Base-by-base conservation (phyloP, 108 stramenopile genomes). In the Aurantiochytrium sp. region DNA sequence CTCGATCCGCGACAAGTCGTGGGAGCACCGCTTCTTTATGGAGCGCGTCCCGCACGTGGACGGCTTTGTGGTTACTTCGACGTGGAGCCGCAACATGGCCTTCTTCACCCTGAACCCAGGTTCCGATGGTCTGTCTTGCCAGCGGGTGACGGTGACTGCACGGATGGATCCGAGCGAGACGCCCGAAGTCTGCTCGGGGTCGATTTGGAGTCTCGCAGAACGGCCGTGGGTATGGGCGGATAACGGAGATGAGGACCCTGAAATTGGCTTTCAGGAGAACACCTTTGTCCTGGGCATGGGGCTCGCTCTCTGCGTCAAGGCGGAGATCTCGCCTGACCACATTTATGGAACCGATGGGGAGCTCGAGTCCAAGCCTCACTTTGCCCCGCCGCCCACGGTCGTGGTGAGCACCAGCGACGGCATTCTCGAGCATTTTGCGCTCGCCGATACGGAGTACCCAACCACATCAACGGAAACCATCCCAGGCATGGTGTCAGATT, bases 11-110 rank as follows among this genome's bases (percentile, higher is more conserved):
- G 73, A 81, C 3, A 81, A 81, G 39, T 2, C 73, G 24, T 81
- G 73, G 73, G 73, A 81, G 45, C 73, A 81, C 45, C 73, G 73
- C 19, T 81, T 81, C 2, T 81, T 81, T n/a, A 48, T 81, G 42
- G 42, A 41, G 45, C 12, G 1, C 12, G 12, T 81, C 45, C 73
- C 39, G 17, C 73, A 81, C 73, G 12, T 81, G 45, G 24, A 81
- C 73, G 39, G 73, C 32, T 27, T 81, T 17, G 45, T 81, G 10
- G 42, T 81, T 6, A 41, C 45, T n/a, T 81, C 73, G 12, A 81
- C 73, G n/a, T 81, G 39, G 42, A 81, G 73, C 24, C 73, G 42
- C 39, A 48, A 41, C 27, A 81, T 81, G 73, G 73, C 73, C 12
- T 19, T 81, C 42, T 81, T 81, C 39, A 81, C 39, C n/a, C n/a